Conservation (phyloP, 208 protist genomes). For the Trypanosoma boissoni region DNA sequence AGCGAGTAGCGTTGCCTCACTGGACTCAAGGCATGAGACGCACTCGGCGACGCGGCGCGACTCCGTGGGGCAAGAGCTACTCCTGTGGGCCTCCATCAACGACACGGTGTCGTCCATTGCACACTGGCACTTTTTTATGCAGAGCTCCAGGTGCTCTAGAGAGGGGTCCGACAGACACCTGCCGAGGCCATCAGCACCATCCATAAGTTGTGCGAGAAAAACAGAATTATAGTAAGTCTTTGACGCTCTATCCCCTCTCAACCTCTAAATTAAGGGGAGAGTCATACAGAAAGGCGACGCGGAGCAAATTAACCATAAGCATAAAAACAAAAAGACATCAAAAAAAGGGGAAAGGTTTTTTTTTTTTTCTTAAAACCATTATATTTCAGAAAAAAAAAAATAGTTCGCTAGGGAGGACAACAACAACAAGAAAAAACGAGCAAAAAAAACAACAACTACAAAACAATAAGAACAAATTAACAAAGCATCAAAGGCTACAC, state of each 20-base stretch:
- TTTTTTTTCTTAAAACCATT: slow-evolving; percentile 2
- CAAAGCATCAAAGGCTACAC: slow-evolving; percentile 13
- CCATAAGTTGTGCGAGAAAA: too few relatives aligned
- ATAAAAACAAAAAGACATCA: slow-evolving; percentile 19
- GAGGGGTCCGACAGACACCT: background rate
- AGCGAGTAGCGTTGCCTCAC: too few relatives aligned
- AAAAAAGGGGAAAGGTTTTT: slow-evolving; percentile 6
- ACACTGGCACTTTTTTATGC: slow-evolving; percentile 7
- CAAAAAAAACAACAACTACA: slow-evolving; percentile 5
- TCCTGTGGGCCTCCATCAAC: background rate
- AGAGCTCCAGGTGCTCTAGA: slow-evolving; percentile 1
- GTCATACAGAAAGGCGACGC: too few relatives aligned
- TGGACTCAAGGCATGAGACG: too few relatives aligned
- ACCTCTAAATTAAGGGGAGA: too few relatives aligned
- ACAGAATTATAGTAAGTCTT: slow-evolving; percentile 7
- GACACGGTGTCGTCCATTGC: background rate
- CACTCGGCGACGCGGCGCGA: too few relatives aligned
- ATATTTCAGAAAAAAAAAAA: slow-evolving; percentile 2
- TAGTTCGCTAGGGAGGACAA: background rate
- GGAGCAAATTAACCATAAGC: background rate
- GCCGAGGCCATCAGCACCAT: too few relatives aligned
- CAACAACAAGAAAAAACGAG: background rate
- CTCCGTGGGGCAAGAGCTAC: too few relatives aligned
- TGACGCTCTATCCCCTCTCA: too few relatives aligned
- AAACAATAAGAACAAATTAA: slow-evolving; percentile 3